These are phyloP conservation scores for Oenanthe javanica DNA, from an alignment of 140 eudicot species.

Conservation along the genomic window DNA sequence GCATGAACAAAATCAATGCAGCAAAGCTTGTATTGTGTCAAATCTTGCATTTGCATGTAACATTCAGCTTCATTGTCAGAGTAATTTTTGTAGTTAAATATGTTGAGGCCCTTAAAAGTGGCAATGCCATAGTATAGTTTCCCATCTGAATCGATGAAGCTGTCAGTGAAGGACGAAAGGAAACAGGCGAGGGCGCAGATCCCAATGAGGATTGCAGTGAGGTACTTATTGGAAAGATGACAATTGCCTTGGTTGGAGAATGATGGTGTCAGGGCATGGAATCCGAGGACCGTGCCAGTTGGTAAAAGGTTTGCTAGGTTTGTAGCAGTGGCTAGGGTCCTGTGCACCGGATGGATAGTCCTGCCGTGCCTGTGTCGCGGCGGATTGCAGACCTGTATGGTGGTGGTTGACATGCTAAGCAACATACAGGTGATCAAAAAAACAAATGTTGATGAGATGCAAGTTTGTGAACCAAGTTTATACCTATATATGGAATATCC, in stretches of 20 bases:
- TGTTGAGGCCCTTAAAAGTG: not conserved
- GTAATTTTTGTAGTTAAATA: not conserved
- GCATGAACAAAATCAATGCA: not conserved
- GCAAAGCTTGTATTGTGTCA: not conserved
- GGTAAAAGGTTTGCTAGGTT: slow-evolving; percentile 4
- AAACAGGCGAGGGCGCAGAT: not conserved
- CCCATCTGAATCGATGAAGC: slow-evolving; percentile 1
- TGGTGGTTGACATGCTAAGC: not conserved
- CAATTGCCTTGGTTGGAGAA: slow-evolving; percentile 7
- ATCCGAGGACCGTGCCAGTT: not conserved
- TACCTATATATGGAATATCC: not conserved
- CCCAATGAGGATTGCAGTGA: not conserved
- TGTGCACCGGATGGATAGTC: not conserved
- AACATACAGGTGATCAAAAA: not conserved
- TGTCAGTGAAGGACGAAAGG: not conserved
- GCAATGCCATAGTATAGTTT: slow-evolving; percentile 3
- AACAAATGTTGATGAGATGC: not conserved
- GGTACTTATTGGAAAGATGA: slow-evolving; percentile 5
- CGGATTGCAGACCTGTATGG: not conserved
- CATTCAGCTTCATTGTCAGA: not conserved
- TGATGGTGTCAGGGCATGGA: not conserved
- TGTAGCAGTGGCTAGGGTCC: not conserved
- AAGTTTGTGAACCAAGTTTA: not conserved
- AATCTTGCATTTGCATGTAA: not conserved
- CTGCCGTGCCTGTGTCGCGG: not conserved